Base-by-base conservation (phyloP, 2,329 filamentous ascomycete species). In the Endocalyx cinctus region DNA sequence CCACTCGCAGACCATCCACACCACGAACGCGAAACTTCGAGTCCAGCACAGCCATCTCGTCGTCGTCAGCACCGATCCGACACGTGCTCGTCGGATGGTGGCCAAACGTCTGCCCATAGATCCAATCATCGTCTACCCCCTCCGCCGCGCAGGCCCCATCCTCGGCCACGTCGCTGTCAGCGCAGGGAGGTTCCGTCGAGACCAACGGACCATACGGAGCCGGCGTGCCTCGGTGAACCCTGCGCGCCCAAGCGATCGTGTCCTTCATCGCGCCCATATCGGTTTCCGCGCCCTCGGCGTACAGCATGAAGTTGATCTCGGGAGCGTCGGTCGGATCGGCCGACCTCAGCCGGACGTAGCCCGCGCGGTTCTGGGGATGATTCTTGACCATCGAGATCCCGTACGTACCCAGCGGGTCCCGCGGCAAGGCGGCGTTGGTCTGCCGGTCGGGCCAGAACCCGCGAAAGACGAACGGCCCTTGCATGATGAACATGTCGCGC, bases 321-420 rank as follows among this genome's bases (percentile, higher is more conserved):
- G 82, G 81, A n/a, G 70, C 69, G 33, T 83, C 80, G 2, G 70
- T 69, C 0, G 80, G 79, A 47, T 84, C 69, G 0, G 70, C 62
- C 0, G 77, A 82, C 16, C 62, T 64, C 2, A 85, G 66, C 7
- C 60, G 70, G 13, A 85, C 77, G 0, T 74, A 42, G 11, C 82
- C 82, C 8, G 65, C 66, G 28, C 66, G 63, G 33, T 84, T 84
- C 5, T 59, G 54, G 19, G 55, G 58, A 17, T 64, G 62, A 4
- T 53, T 53, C 42, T 60, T 61, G 22, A 60, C 54, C 49, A 60
- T 56, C 41, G 48, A 52, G 17, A 60, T 51, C 30, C 55, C 55
- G 40, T 58, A 57, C 3, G 54, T 46, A 36, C 46, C 38, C 13
- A 41, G 31, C 27, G 48, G 50, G n/a, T 58, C 51, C 10, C 43